These are phyloP conservation scores for Tulasnella sp. DNA, from an alignment of 768 basidiomycete genomes.

Conservation along the genomic window DNA sequence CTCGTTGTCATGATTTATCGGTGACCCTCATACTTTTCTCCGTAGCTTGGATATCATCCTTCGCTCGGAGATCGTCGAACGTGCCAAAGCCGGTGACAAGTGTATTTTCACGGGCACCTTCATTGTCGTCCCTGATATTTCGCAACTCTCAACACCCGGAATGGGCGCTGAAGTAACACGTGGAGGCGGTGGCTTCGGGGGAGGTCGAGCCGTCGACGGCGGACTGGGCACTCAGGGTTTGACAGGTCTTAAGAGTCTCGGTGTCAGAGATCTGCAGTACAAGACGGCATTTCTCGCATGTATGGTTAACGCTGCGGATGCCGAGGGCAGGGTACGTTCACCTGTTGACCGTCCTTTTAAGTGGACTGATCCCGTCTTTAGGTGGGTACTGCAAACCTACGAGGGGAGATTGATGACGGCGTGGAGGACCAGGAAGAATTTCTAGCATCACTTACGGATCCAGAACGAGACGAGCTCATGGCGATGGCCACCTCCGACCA, in stretches of 20 bases:
- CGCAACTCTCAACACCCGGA: conserved; percentile 87
- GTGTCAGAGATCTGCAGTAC: conserved; percentile 91
- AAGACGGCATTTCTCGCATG: conserved; percentile 98
- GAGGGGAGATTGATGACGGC: conserved; percentile 74
- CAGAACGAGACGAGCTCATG: conserved; percentile 90
- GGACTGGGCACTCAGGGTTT: conserved; percentile 51
- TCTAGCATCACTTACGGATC: conserved; percentile 77
- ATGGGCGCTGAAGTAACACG: conserved; percentile 87
- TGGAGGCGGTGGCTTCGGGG: conserved; percentile 49
- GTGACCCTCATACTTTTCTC: background rate
- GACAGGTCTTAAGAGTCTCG: conserved; percentile 84
- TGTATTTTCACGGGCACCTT: conserved; percentile 97
- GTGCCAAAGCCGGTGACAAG: conserved; percentile 98
- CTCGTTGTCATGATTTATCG: background rate
- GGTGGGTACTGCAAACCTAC: conserved; percentile 68
- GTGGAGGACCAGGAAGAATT: conserved; percentile 70
- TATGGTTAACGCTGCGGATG: conserved; percentile 86
- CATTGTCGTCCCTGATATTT: conserved; percentile 96
- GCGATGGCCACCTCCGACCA: conserved; percentile 89
- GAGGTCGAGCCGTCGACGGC: conserved; percentile 53
- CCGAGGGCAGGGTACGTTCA: conserved; percentile 49
- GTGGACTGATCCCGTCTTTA: conserved; percentile 23
- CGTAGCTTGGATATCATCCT: conserved; percentile 84
- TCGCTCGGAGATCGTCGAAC: conserved; percentile 88
- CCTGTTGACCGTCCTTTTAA: background rate